Percentiles rank a stretch among this genome's conserved stretches.
Conservation (phyloP, 345 rosid species). For the Microthlaspi erraticum region DNA sequence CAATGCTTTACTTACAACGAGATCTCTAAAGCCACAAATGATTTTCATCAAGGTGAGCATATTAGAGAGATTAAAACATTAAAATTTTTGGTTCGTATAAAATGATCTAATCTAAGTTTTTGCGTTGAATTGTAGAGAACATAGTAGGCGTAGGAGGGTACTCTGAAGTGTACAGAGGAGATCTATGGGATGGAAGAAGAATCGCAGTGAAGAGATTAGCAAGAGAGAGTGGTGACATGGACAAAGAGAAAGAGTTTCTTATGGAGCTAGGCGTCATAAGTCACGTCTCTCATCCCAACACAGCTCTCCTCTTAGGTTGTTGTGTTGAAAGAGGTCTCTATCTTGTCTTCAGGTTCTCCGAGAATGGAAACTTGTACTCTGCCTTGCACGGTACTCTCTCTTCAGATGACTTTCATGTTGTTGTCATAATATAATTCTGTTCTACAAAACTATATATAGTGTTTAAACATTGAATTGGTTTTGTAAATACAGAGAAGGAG, state of each 20-base stretch:
- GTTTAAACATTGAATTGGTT: not conserved
- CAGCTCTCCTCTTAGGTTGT: conserved; percentile 80
- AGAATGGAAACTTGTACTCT: conserved; percentile 74
- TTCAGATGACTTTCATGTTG: not conserved
- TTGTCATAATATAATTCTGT: not conserved
- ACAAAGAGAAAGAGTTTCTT: conserved; percentile 86
- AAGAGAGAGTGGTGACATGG: conserved; percentile 72
- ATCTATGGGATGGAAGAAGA: conserved; percentile 67
- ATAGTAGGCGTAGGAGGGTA: conserved; percentile 85
- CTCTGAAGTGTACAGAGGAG: conserved; percentile 92
- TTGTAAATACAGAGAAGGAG: conserved; percentile 30
- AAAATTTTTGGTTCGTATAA: not conserved
- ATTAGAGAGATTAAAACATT: not conserved
- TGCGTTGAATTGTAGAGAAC: conserved; percentile 54
- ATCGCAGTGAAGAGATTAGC: conserved; percentile 88
- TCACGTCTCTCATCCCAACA: conserved; percentile 84
- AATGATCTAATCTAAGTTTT: not conserved
- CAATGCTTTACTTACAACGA: conserved; percentile 75
- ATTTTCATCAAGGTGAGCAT: conserved; percentile 65
- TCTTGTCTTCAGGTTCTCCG: conserved; percentile 78
- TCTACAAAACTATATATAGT: not conserved
- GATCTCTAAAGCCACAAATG: conserved; percentile 71
- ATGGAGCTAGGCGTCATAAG: conserved; percentile 82
- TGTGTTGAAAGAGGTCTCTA: conserved; percentile 88
- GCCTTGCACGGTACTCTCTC: conserved; percentile 73